These are phyloP conservation scores for Eucalyptus virginea DNA, from an alignment of 345 rosid species.

Conservation along the genomic window DNA sequence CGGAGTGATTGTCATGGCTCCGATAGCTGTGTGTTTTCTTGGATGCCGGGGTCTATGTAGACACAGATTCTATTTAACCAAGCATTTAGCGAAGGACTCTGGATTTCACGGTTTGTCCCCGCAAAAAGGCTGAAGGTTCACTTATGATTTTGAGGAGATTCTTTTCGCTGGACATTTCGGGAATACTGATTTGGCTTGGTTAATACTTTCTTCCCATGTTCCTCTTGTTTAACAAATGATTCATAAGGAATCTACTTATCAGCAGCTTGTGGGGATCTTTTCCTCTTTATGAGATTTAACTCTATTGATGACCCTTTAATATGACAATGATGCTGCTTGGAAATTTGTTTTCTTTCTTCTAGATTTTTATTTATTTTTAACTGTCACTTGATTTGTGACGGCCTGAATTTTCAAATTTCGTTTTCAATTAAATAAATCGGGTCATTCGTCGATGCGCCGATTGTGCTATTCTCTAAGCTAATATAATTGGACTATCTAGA, in stretches of 20 bases:
- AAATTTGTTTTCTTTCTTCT: not conserved
- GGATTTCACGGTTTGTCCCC: not conserved
- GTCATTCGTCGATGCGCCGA: fast-evolving
- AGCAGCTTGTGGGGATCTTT: not conserved
- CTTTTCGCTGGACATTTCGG: not conserved
- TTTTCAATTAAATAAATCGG: fast-evolving
- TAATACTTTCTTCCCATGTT: not conserved
- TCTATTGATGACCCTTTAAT: not conserved
- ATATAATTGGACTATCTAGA: too few species aligned
- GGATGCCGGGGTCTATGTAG: not conserved
- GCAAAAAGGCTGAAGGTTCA: constrained; percentile 1
- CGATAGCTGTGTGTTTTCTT: not conserved
- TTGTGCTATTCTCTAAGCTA: too few species aligned
- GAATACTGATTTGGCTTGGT: not conserved
- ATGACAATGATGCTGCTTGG: not conserved
- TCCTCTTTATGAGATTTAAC: not conserved
- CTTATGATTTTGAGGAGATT: constrained; percentile 15
- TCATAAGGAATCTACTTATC: not conserved
- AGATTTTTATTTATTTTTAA: not conserved
- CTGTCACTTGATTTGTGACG: too few species aligned
- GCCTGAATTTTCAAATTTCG: too few species aligned
- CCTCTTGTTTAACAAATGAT: not conserved
- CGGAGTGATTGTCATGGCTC: not conserved
- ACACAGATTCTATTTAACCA: not conserved
- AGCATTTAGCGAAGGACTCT: not conserved